Percentiles rank a stretch among this genome's conserved stretches.
phyloP scores from a whole-genome alignment of 169 alveolate species.

The Cryptosporidium muris region DNA sequence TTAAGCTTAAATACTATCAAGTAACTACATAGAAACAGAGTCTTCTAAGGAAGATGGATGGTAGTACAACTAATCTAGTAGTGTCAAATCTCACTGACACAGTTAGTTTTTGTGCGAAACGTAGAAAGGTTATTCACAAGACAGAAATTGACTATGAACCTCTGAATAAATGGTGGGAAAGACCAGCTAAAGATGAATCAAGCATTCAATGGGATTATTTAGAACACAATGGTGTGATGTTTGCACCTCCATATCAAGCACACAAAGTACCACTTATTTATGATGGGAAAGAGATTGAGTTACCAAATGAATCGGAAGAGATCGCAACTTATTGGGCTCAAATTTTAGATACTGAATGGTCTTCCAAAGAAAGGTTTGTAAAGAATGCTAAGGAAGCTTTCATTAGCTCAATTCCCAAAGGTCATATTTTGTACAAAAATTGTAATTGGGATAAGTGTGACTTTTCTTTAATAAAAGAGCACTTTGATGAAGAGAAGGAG shows the following conservation, averaged over 20 bases:
- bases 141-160: slow-evolving; percentile 79
- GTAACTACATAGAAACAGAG: too few species aligned
- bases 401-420: slow-evolving; percentile 78
- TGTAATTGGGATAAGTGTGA: slow-evolving; percentile 63
- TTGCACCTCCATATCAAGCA: slow-evolving; percentile 88
- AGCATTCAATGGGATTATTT: slow-evolving; percentile 85
- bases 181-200: slow-evolving; percentile 75
- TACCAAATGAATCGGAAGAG: slow-evolving; percentile 96
- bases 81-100: too few species aligned
- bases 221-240: slow-evolving; percentile 89
- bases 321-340: slow-evolving; percentile 96
- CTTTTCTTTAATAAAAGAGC: slow-evolving; percentile 34
- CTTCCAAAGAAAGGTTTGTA: slow-evolving; percentile 88
- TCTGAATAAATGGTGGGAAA: slow-evolving; percentile 88
- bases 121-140: slow-evolving; percentile 57
- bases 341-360: slow-evolving; percentile 91
- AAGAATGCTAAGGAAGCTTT: slow-evolving; percentile 90
- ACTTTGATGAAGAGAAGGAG: slow-evolving; percentile 48
- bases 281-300: slow-evolving; percentile 85
- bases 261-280: slow-evolving; percentile 85
- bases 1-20: too few species aligned
- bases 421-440: slow-evolving; percentile 78
- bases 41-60: too few species aligned
- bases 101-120: not conserved
- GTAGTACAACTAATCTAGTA: too few species aligned